These are phyloP conservation scores for Metschnikowia similis DNA, from an alignment of 805 yeast species.

Conservation along the genomic window DNA sequence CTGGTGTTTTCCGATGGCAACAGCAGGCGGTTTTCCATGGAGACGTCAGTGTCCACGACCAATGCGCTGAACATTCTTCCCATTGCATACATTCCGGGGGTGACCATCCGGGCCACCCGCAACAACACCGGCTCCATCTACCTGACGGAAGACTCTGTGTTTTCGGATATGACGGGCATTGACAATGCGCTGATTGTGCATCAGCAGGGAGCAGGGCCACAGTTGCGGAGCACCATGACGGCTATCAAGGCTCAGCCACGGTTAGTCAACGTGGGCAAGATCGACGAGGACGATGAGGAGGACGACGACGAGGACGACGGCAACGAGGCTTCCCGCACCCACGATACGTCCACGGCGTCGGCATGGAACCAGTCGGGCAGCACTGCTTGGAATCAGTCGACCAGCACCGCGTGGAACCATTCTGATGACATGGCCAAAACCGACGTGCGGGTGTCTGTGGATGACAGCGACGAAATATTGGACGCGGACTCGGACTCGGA, in stretches of 20 bases:
- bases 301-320: slow-evolving; percentile 21
- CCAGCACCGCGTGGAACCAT: not conserved
- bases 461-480: slow-evolving; percentile 2
- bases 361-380: slow-evolving; percentile 1
- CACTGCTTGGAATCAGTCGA: not conserved
- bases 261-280: slow-evolving; percentile 53
- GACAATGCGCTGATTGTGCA: slow-evolving; percentile 43
- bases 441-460: not conserved
- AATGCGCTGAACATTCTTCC: slow-evolving; percentile 87
- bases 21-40: slow-evolving; percentile 36
- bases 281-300: slow-evolving; percentile 42
- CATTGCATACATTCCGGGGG: slow-evolving; percentile 93
- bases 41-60: slow-evolving; percentile 63
- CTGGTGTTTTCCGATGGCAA: slow-evolving; percentile 7
- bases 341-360: not conserved
- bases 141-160: slow-evolving; percentile 40
- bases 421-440: not conserved
- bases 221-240: slow-evolving; percentile 52
- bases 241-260: slow-evolving; percentile 76
- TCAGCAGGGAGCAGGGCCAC: slow-evolving; percentile 30
- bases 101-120: slow-evolving; percentile 55
- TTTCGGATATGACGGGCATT: slow-evolving; percentile 41
- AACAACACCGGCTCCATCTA: slow-evolving; percentile 42
- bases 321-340: slow-evolving; percentile 8
- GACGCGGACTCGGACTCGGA: slow-evolving; percentile 28